Evolutionary conservation across 1,284 basidiomycete genomes (phyloP), one percentile per base, ranked within the genome.

Genomic region (Trametes polyzona): DNA sequence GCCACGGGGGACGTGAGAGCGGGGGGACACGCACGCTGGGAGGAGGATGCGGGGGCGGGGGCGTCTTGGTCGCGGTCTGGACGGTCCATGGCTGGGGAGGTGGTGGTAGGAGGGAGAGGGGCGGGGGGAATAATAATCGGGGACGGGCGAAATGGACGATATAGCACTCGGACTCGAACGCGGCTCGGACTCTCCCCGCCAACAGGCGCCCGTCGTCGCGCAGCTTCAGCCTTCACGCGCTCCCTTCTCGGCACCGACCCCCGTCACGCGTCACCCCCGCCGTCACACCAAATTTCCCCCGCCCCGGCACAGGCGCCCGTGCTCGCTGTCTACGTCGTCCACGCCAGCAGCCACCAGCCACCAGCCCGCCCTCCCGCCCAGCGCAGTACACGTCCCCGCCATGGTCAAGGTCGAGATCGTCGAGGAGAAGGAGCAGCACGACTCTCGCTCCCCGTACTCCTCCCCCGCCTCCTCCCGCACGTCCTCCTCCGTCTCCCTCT

Each of bases 361-460:
- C 27, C 36, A 36, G 41, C 35, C 4, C 26, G 24, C 50, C 36
- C 53, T 42, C 39, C 27, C 60, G 14, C 11, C 47, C 46, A 43
- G 47, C 30, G n/a, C 43, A 10, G 61, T 58, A 58, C 47, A 54
- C 56, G 35, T 58, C 57, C 56, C 52, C 63, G 75, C 66, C 74
- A 92, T 91, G 90, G 90, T 93, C 83, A 92, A 92, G 67, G 89
- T 93, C 64, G 82, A 90, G 75, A 90, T 92, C 70, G 87, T 92
- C 65, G 87, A 90, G 65, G 90, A 91, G 68, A 87, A 88, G 74
- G 86, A 88, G 67, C 71, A 68, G 50, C 65, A 71, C 48, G 69
- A 71, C 47, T 66, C 64, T 63, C 78, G 75, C 67, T 89, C 87
- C 1, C 88, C 88, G 54, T 92, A 92, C 71, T 78, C 81, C 29